Evolutionary conservation across 768 basidiomycete genomes (phyloP).

Genomic region (Lyophyllum shimeji): DNA sequence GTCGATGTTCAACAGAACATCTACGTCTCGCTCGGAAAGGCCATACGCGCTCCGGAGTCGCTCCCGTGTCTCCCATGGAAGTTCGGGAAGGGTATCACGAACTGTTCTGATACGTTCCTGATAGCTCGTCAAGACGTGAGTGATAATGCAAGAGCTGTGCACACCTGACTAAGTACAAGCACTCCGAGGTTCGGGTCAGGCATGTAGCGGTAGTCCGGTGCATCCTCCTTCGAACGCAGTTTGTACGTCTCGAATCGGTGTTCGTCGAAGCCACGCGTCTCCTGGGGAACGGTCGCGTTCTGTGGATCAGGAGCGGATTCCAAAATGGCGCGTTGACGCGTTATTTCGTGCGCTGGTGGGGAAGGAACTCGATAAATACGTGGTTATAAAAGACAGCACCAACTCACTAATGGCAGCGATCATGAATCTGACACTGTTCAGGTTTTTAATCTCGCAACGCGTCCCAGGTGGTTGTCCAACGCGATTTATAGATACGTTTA

Average conservation of each 20-base stretch:
- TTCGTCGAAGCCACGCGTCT: conserved; percentile 92
- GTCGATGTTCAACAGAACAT: conserved; percentile 76
- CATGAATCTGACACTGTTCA: conserved; percentile 89
- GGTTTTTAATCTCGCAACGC: conserved; percentile 95
- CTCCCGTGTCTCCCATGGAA: conserved; percentile 62
- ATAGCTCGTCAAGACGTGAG: not conserved
- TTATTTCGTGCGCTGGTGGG: conserved; percentile 71
- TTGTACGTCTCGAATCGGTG: conserved; percentile 76
- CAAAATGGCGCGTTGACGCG: conserved; percentile 69
- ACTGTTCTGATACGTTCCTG: conserved; percentile 66
- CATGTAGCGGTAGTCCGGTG: conserved; percentile 97
- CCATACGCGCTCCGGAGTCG: conserved; percentile 51
- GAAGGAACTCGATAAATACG: not conserved
- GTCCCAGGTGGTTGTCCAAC: conserved; percentile 65
- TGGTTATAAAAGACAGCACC: not conserved
- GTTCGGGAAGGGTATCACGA: conserved; percentile 61
- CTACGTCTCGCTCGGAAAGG: conserved; percentile 63
- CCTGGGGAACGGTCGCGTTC: conserved; percentile 59
- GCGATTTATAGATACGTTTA: conserved; percentile 89
- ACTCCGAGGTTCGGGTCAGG: conserved; percentile 93
- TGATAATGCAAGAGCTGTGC: conserved; percentile 8
- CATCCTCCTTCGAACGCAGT: conserved; percentile 88
- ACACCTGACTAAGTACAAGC: conserved; percentile 55
- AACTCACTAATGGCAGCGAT: conserved; percentile 78
- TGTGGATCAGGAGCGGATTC: conserved; percentile 27